Percentiles rank a stretch among this genome's conserved stretches.
These are phyloP conservation scores for Solanum hybrid DNA, from an alignment of 305 asterid genomes.

Conservation along the genomic window DNA sequence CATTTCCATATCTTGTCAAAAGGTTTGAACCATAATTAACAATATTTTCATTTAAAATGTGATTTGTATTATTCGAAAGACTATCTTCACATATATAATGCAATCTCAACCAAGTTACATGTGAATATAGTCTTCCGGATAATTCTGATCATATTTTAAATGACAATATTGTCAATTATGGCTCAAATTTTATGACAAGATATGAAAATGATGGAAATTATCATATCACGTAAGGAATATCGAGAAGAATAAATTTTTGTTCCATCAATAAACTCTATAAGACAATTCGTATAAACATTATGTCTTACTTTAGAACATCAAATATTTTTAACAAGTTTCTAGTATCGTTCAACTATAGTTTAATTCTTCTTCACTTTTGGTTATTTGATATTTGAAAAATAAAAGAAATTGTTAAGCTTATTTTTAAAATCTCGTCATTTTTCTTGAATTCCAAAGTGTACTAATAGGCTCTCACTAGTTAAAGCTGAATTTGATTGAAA, in stretches of 20 bases:
- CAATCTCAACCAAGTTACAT: neutral
- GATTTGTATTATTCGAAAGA: too few species aligned
- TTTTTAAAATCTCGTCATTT: neutral
- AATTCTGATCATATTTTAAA: too few species aligned
- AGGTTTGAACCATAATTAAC: neutral
- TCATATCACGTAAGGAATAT: neutral
- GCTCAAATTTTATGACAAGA: neutral
- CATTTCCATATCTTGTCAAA: too few species aligned
- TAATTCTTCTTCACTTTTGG: neutral
- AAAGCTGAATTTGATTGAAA: neutral
- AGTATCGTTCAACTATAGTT: neutral
- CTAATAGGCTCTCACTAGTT: neutral
- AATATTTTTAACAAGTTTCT: neutral
- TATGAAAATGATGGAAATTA: too few species aligned
- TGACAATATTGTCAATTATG: neutral
- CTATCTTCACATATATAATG: neutral
- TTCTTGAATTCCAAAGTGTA: neutral
- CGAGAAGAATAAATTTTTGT: neutral
- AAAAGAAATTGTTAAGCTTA: too few species aligned
- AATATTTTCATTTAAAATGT: too few species aligned
- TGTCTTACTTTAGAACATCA: neutral
- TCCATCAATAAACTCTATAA: neutral
- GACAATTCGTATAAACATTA: neutral
- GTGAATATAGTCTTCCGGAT: too few species aligned
- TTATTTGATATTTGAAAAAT: too few species aligned